Evolutionary conservation across 2,329 filamentous ascomycete species (phyloP), one percentile per base, ranked within the genome.

Genomic region (Ascomycota sp.): DNA sequence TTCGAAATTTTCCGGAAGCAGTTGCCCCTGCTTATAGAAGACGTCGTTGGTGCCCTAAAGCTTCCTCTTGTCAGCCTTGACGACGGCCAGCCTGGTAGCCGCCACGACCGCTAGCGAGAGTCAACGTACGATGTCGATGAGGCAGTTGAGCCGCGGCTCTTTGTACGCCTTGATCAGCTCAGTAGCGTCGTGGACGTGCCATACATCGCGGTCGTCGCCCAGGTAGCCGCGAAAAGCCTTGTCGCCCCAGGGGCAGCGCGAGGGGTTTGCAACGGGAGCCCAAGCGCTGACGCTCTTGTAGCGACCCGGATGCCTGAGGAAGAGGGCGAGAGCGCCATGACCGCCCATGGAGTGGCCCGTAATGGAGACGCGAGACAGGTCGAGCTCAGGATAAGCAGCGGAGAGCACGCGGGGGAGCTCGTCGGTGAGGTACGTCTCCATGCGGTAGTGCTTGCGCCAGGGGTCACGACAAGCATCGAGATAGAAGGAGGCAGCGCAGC

Each of bases 331-430:
- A 31, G 89, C 89, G 40, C 89, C 89, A 55, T 98, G 89, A 0
- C 89, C 89, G 43, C 89, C 89, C 89, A 98, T 98, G 46, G 76
- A 84, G 60, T 98, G 89, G 6, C 89, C 89, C 29, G 80, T 81
- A 47, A 98, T 89, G 54, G 75, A 77, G 36, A 93, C 72, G 29
- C 76, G 66, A 25, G 47, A 55, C 0, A 55, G 48, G 53, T 95
- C 86, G 25, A 98, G 61, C 43, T 53, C 64, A 25, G 68, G 61
- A 56, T 83, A 92, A 24, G 68, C 64, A 25, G 55, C 54, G 54
- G 84, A 91, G 21, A 95, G 66, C 1, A 73, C 62, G 11, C 64
- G 58, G 1, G 84, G 86, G n/a, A 98, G 72, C 57, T 98, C 89
- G 35, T 68, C 55, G n/a, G 77, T 75, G 43, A 98, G 67, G 61